A percentile compares a stretch with the other conserved stretches of the same genome.
Conservation (phyloP, 2,329 filamentous ascomycete genomes). For the Parafenestella ontariensis region DNA sequence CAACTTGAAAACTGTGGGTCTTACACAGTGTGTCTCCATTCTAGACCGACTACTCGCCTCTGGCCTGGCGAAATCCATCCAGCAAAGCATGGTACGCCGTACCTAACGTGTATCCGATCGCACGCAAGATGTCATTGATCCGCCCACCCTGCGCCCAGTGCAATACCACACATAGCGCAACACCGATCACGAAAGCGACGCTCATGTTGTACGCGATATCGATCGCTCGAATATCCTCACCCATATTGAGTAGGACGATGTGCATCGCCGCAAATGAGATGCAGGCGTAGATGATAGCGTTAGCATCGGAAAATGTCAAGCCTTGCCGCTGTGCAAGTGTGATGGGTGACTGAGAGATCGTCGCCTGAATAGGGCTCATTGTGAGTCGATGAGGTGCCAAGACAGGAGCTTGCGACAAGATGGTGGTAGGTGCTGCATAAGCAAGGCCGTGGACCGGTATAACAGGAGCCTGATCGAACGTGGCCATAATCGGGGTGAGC, state of each 20-base stretch:
- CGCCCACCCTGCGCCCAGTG: background rate
- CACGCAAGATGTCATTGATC: background rate
- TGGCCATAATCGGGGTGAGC: background rate
- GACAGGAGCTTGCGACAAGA: background rate
- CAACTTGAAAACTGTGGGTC: too few relatives aligned
- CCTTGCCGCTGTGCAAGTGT: background rate
- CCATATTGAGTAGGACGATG: background rate
- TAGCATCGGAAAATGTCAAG: background rate
- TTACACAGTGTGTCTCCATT: too few relatives aligned
- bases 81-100: too few relatives aligned
- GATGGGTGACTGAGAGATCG: background rate
- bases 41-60: too few relatives aligned
- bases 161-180: background rate
- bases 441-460: background rate
- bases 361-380: background rate
- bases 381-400: background rate
- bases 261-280: background rate
- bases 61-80: too few relatives aligned
- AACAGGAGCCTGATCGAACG: background rate
- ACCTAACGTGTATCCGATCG: too few relatives aligned
- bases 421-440: background rate
- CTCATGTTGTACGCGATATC: background rate
- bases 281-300: constrained; percentile 1
- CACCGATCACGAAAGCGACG: background rate
- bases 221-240: background rate